These are phyloP conservation scores for Cercis canadensis DNA, from an alignment of 306 rosid genomes.

Conservation along the genomic window DNA sequence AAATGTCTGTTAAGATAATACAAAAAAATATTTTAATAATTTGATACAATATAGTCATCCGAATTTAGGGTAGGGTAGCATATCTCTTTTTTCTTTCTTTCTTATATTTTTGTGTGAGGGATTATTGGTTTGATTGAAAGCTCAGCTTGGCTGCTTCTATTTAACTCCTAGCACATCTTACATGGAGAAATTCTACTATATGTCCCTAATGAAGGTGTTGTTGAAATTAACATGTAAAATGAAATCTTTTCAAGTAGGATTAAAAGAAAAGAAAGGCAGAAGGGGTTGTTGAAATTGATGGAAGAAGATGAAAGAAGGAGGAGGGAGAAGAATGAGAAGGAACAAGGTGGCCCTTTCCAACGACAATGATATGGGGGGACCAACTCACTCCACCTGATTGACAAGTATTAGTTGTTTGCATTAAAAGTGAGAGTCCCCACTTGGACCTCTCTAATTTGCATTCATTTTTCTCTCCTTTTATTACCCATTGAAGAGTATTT, in stretches of 20 bases:
- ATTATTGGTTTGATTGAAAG: slow-evolving; percentile 7
- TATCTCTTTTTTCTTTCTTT: not conserved
- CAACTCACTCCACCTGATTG: slow-evolving; percentile 43
- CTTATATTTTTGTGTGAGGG: too few species aligned
- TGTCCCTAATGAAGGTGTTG: too few species aligned
- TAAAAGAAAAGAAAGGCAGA: not conserved
- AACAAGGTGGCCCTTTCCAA: slow-evolving; percentile 37
- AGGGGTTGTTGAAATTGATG: slow-evolving; percentile 39
- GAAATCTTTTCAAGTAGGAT: not conserved
- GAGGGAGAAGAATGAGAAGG: slow-evolving; percentile 30
- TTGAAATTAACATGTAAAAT: not conserved
- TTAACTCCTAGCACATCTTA: not conserved
- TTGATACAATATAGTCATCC: too few species aligned
- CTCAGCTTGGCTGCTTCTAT: slow-evolving; percentile 13
- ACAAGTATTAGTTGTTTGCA: slow-evolving; percentile 42
- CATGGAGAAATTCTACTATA: not conserved
- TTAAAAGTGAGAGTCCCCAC: slow-evolving; percentile 35
- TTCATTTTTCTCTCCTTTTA: slow-evolving; percentile 6
- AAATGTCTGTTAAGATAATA: too few species aligned
- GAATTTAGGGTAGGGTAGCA: too few species aligned
- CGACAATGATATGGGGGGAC: slow-evolving; percentile 49
- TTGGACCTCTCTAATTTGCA: slow-evolving; percentile 40
- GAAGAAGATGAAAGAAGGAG: slow-evolving; percentile 27
- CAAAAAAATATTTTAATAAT: too few species aligned
- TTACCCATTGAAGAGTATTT: slow-evolving; percentile 20